Percentiles rank a stretch among this genome's conserved stretches.
Evolutionary conservation across 2,329 filamentous ascomycete genomes (phyloP).

Genomic region (Microdochium trichocladiopsis): DNA sequence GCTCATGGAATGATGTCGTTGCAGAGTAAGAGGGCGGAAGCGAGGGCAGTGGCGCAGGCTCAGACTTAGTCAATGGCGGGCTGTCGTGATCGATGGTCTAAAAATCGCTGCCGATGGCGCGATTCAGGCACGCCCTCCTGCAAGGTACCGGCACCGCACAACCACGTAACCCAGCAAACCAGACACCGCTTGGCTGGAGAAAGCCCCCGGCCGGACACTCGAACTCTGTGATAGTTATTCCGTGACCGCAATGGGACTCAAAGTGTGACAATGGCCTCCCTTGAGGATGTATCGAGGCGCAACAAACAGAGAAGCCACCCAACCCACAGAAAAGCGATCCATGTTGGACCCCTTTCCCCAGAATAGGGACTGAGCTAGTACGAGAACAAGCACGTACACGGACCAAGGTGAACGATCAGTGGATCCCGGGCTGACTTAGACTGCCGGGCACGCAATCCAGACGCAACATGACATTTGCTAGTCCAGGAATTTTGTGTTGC

Average conservation of each 20-base stretch:
- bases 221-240: no score
- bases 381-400: not conserved
- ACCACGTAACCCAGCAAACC: no score
- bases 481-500: not conserved
- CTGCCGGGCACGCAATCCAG: not conserved
- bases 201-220: no score
- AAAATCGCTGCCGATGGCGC: slow-evolving; percentile 17
- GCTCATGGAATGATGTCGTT: no score
- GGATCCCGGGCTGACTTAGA: not conserved
- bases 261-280: not conserved
- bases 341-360: not conserved
- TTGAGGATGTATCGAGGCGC: not conserved
- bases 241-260: not conserved
- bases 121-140: slow-evolving; percentile 11
- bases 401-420: not conserved
- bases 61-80: not conserved
- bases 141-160: not conserved
- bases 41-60: not conserved
- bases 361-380: not conserved
- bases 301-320: no score
- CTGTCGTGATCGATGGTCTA: slow-evolving; percentile 15
- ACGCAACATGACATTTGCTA: not conserved
- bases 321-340: no score
- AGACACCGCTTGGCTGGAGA: no score
- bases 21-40: no score